phyloP scores from a whole-genome alignment of 148 eudicot genomes.

The Gaultheria prostrata region DNA sequence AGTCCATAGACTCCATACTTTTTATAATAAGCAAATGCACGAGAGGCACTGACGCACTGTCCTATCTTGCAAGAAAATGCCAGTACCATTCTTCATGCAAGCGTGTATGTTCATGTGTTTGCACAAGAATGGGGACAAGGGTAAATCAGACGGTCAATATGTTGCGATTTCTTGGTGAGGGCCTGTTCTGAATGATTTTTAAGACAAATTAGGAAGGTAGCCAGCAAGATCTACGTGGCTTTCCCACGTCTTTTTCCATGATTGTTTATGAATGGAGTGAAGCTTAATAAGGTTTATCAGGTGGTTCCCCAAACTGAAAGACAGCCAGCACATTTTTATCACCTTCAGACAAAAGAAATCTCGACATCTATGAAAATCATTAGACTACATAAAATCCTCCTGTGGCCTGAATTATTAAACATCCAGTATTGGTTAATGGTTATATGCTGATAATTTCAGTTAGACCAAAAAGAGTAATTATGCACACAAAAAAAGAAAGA shows the following conservation, averaged over 20 bases:
- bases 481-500: not conserved
- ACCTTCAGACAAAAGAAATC: not conserved
- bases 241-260: not conserved
- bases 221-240: not conserved
- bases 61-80: constrained; percentile 6
- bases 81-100: not conserved
- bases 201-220: not conserved
- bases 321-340: not conserved
- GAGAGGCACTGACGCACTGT: not conserved
- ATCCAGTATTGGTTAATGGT: not conserved
- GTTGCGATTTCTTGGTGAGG: not conserved
- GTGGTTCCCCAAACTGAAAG: not conserved
- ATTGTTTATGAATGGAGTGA: not conserved
- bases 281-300: not conserved
- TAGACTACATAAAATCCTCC: not conserved
- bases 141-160: not conserved
- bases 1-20: not conserved
- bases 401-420: not conserved
- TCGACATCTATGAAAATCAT: not conserved
- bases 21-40: not conserved
- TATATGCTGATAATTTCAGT: not conserved
- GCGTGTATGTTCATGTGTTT: not conserved
- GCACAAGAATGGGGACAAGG: not conserved
- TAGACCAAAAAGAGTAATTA: not conserved
- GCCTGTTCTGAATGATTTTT: not conserved